These are phyloP conservation scores for Ceriops decandra DNA, from an alignment of 345 rosid species.

Conservation along the genomic window DNA sequence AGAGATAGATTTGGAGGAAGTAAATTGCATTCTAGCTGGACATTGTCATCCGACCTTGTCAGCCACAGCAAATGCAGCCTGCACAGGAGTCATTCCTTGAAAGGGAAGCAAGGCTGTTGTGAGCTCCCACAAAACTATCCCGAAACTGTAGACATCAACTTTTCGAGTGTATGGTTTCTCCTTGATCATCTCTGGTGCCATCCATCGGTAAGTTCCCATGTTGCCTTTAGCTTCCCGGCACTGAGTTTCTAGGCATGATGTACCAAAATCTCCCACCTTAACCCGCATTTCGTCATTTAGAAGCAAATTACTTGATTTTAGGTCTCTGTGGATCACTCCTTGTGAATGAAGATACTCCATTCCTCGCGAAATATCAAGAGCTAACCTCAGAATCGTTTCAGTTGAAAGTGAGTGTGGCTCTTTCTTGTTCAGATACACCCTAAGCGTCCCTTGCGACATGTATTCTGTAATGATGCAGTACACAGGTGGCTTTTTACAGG, in stretches of 20 bases:
- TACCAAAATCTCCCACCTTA: constrained; percentile 95
- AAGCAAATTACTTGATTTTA: constrained; percentile 87
- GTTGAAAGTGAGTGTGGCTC: constrained; percentile 91
- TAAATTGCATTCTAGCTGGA: no score
- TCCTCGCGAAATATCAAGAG: constrained; percentile 96
- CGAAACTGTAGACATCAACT: constrained; percentile 97
- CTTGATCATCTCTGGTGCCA: constrained; percentile 98
- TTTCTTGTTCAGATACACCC: constrained; percentile 99
- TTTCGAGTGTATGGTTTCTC: constrained; percentile 89
- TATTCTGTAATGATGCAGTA: constrained; percentile 97
- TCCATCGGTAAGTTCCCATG: constrained; percentile 98
- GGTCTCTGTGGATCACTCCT: constrained; percentile 96
- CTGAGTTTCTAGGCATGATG: constrained; percentile 92
- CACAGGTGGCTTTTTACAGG: constrained; percentile 95
- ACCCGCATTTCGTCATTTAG: constrained; percentile 94
- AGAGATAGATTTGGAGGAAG: no score
- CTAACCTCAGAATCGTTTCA: constrained; percentile 79
- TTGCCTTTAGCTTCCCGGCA: constrained; percentile 86
- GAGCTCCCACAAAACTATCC: constrained; percentile 97
- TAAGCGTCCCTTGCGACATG: constrained; percentile 97
- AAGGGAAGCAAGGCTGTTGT: constrained; percentile 96
- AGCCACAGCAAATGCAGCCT: constrained; percentile 97
- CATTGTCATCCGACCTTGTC: constrained; percentile 60
- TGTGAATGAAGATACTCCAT: constrained; percentile 99
- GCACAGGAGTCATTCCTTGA: constrained; percentile 99